Evolutionary conservation across 1,139 yeast genomes (phyloP).

Genomic region (Hyphopichia pseudoburtonii): DNA sequence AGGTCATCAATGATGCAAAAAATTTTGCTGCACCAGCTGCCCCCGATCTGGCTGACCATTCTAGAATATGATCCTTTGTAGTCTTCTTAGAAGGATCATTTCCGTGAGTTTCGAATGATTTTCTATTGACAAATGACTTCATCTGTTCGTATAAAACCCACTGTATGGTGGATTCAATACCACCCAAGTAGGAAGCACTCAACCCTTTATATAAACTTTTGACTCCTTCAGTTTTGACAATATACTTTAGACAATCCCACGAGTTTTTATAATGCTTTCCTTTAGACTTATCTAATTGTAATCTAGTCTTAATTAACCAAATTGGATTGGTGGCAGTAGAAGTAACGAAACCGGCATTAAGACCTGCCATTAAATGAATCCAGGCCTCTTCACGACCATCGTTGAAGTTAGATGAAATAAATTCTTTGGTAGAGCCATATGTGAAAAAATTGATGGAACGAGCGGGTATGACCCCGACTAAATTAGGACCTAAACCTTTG

Average conservation of each 20-base stretch:
- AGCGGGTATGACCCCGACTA: slow-evolving; percentile 99
- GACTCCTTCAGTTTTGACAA: slow-evolving; percentile 75
- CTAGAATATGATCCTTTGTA: slow-evolving; percentile 64
- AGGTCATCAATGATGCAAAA: slow-evolving; percentile 86
- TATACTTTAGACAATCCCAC: slow-evolving; percentile 76
- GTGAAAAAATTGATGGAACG: slow-evolving; percentile 95
- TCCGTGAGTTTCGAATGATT: slow-evolving; percentile 51
- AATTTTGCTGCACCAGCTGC: slow-evolving; percentile 97
- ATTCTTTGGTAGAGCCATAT: slow-evolving; percentile 85
- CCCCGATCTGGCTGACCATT: slow-evolving; percentile 96
- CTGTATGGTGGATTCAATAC: slow-evolving; percentile 88
- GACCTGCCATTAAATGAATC: slow-evolving; percentile 87
- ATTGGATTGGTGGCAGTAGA: slow-evolving; percentile 99
- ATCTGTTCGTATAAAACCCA: slow-evolving; percentile 97
- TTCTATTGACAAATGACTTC: slow-evolving; percentile 66
- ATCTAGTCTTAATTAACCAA: slow-evolving; percentile 93
- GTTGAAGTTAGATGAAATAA: slow-evolving; percentile 63
- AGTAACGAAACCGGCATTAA: slow-evolving; percentile 90
- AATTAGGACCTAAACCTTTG: slow-evolving; percentile 93
- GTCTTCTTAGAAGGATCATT: slow-evolving; percentile 46
- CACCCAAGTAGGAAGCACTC: slow-evolving; percentile 92
- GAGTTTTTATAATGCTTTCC: slow-evolving; percentile 75
- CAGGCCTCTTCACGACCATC: slow-evolving; percentile 77
- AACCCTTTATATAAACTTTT: slow-evolving; percentile 82
- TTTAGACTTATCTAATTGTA: slow-evolving; percentile 78